phyloP scores from a whole-genome alignment of 1,139 yeast genomes.

The Nakaseomyces nivariensis region DNA sequence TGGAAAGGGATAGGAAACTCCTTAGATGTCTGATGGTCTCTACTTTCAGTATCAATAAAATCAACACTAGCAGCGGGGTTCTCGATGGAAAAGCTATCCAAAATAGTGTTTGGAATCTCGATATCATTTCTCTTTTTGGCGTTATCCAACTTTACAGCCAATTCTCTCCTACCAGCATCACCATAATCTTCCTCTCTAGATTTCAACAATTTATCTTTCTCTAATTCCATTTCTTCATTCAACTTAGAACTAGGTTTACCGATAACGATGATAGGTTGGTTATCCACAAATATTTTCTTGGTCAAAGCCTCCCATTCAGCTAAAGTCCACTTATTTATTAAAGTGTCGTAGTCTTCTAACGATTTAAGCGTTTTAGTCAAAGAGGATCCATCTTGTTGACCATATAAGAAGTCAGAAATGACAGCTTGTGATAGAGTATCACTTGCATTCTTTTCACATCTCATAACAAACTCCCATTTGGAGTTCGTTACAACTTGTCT shows the following conservation, averaged over 20 bases:
- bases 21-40: conserved; percentile 23
- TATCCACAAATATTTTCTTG: conserved; percentile 46
- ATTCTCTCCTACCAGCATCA: conserved; percentile 45
- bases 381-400: conserved; percentile 48
- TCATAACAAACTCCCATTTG: conserved; percentile 50
- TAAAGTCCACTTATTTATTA: conserved; percentile 47
- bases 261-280: conserved; percentile 61
- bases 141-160: conserved; percentile 41
- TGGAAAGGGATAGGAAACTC: conserved; percentile 61
- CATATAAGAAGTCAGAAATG: conserved; percentile 73
- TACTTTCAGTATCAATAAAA: conserved; percentile 59
- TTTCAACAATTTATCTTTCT: conserved; percentile 40
- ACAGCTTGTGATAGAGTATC: conserved; percentile 55
- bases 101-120: conserved; percentile 62
- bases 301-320: conserved; percentile 59
- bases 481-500: conserved; percentile 58
- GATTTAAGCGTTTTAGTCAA: conserved; percentile 45
- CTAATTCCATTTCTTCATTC: conserved; percentile 43
- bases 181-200: conserved; percentile 48
- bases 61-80: conserved; percentile 60
- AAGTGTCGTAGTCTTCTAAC: conserved; percentile 49
- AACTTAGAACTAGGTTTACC: conserved; percentile 65
- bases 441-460: conserved; percentile 55
- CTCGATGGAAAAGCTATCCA: conserved; percentile 55
- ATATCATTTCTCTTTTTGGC: conserved; percentile 64